Percentiles rank a stretch among this genome's conserved stretches.
These are phyloP conservation scores for Quercus tomentella DNA, from an alignment of 331 rosid species.

Conservation along the genomic window DNA sequence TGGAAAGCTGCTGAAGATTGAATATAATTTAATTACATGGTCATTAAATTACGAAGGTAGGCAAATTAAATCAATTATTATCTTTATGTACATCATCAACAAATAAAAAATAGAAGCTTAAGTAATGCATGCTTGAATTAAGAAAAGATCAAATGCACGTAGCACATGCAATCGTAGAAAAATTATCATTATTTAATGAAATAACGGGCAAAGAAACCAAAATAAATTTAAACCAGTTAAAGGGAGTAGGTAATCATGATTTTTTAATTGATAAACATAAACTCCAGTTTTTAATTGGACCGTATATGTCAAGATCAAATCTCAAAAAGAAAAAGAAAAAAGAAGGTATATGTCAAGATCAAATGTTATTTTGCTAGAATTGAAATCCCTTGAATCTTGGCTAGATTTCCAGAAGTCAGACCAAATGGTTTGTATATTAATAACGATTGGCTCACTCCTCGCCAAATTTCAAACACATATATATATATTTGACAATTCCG, in stretches of 20 bases:
- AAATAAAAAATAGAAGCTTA: too few species aligned
- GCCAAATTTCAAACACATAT: background rate
- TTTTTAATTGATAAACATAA: conserved; percentile 2
- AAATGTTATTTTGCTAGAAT: background rate
- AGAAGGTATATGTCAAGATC: conserved; percentile 5
- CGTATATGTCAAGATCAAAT: conserved; percentile 9
- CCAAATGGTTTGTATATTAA: background rate
- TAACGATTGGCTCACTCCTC: background rate
- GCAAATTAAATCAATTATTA: too few species aligned
- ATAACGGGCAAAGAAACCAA: background rate
- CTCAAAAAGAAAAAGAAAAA: too few species aligned
- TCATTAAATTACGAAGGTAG: too few species aligned
- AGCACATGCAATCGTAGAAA: too few species aligned
- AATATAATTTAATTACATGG: too few species aligned
- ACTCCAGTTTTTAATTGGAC: conserved; percentile 3
- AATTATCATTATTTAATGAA: too few species aligned
- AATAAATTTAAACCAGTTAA: conserved; percentile 22
- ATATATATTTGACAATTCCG: too few species aligned
- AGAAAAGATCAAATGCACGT: too few species aligned
- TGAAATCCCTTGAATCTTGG: background rate
- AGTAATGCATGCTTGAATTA: too few species aligned
- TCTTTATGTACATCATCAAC: too few species aligned
- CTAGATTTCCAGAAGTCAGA: background rate
- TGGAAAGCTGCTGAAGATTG: too few species aligned
- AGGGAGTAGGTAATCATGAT: conserved; percentile 32